These are phyloP conservation scores for Cordia subcordata DNA, from an alignment of 257 asterid species.

Conservation along the genomic window DNA sequence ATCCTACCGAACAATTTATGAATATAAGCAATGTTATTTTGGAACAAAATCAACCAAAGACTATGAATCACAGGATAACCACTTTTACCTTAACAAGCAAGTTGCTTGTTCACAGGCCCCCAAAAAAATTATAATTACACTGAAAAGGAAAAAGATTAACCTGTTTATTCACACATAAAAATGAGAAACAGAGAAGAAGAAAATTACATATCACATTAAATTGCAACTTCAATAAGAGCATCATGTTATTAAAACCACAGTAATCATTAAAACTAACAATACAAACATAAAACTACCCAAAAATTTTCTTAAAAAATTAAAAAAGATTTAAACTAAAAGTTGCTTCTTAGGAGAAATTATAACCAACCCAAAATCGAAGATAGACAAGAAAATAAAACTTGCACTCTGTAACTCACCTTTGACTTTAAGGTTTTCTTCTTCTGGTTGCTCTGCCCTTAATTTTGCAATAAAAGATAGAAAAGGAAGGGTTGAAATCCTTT, in stretches of 20 bases:
- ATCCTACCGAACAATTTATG: no score
- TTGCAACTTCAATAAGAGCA: no score
- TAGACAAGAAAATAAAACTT: slow-evolving; percentile 21
- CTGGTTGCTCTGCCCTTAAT: no score
- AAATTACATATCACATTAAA: no score
- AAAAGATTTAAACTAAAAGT: slow-evolving; percentile 12
- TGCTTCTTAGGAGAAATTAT: slow-evolving; percentile 20
- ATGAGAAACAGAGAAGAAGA: no score
- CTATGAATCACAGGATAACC: neutral
- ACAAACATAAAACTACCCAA: neutral
- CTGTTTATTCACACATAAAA: no score
- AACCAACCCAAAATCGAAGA: slow-evolving; percentile 24
- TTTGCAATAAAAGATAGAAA: no score
- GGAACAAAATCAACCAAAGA: neutral
- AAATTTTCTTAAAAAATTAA: slow-evolving; percentile 3
- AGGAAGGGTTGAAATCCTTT: no score
- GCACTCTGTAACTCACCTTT: no score
- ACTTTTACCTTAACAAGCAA: neutral
- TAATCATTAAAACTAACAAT: no score
- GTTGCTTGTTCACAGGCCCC: neutral
- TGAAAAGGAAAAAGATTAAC: no score
- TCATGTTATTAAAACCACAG: neutral
- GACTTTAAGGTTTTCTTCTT: no score
- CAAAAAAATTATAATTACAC: neutral
- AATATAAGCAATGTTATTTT: neutral